Base-by-base conservation (phyloP, 768 basidiomycete genomes). In the Boletus patriciae region DNA sequence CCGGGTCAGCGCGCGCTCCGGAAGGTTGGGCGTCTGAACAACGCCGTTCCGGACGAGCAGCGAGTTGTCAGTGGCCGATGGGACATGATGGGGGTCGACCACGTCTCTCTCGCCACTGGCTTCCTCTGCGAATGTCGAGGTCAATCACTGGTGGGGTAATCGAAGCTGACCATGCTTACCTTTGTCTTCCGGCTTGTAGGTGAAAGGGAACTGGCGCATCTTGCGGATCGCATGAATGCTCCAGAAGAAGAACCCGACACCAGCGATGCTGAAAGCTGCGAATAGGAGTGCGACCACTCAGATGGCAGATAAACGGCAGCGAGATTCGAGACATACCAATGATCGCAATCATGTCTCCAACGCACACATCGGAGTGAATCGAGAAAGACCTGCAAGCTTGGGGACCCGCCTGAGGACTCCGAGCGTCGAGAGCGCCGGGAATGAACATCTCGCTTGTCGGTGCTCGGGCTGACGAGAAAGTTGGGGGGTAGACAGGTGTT, bases 331-430 rank as follows among this genome's bases (percentile, higher is more conserved):
- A 55, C 66, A 3, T 33, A 64, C 69, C 69, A 11, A 69, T 3
- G 38, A 71, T 64, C 3, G 54, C 62, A 38, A 69, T 29, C 19
- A 69, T 12, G 51, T 69, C 64, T 0, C 69, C 67, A 4, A 69
- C 16, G 16, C 69, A 69, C 4, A 71, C 60, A 3, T 48, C 55
- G 16, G 50, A 57, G 0, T 50, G 18, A 27, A 59, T 1, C 1
- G 55, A 50, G 36, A 64, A 57, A 12, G 59, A 52, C 18, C 36
- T 47, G 45, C 69, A 69, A 1, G 29, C 11, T 2, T 42, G 46
- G 23, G 62, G 59, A 12, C 11, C 18, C 0, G 15, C 19, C 3
- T 18, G 10, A 3, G 7, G 0, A 36, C 6, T 13, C 33, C 57
- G 46, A 45, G 50, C 38, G 37, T 40, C 13, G 12, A 57, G 31